Evolutionary conservation across 2,329 filamentous ascomycete species (phyloP).

Genomic region (Aspergillus sp.): DNA sequence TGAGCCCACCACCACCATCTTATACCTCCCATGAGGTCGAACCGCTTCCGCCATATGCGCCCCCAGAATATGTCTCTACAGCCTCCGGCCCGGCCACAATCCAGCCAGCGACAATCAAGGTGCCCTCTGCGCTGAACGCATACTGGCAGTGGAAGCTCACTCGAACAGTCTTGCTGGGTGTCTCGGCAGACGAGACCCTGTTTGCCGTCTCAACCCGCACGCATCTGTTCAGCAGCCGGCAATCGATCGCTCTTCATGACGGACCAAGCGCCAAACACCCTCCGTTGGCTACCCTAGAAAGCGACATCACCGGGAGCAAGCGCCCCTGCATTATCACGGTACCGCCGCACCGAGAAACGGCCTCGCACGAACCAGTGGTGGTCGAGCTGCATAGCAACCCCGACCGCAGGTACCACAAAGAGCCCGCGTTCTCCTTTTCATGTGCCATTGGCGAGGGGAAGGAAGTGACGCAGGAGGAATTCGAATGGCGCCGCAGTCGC

Average conservation of each 20-base stretch:
- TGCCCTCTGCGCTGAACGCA: not conserved
- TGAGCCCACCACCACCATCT: too few species aligned
- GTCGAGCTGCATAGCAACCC: not conserved
- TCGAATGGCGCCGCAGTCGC: conserved; percentile 3
- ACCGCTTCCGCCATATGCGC: not conserved
- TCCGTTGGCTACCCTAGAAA: not conserved
- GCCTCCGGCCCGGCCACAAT: not conserved
- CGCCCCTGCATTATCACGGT: not conserved
- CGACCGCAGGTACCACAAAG: not conserved
- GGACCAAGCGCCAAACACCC: not conserved
- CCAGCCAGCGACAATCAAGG: not conserved
- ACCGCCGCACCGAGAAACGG: not conserved
- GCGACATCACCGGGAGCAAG: not conserved
- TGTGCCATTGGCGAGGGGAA: not conserved
- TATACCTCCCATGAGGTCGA: too few species aligned
- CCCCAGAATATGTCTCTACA: not conserved
- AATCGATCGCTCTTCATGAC: not conserved
- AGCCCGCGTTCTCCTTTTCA: conserved; percentile 1
- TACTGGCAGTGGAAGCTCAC: conserved; percentile 3
- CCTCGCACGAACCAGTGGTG: not conserved
- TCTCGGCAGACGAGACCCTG: not conserved
- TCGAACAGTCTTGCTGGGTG: not conserved
- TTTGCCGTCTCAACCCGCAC: not conserved
- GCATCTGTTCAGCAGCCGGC: not conserved
- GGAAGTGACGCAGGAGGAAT: not conserved